Conservation (phyloP, 306 rosid species). For the Vigna reflexopilosa region DNA sequence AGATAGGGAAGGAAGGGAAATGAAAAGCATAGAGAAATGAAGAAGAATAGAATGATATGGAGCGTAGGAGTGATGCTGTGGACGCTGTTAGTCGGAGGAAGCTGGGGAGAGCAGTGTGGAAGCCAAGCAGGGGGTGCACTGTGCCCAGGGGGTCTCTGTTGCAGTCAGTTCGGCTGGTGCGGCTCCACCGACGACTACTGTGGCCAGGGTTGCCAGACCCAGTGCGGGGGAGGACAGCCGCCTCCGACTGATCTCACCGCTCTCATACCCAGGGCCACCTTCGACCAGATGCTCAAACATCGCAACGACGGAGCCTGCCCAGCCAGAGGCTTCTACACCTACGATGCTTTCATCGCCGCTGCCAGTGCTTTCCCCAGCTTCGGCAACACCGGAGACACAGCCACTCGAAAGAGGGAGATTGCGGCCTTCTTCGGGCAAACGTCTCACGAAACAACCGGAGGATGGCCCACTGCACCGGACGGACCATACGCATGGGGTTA, state of each 20-base stretch:
- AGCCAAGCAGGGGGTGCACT: conserved; percentile 53
- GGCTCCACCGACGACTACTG: conserved; percentile 45
- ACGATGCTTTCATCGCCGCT: conserved; percentile 64
- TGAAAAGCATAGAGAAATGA: too few species aligned
- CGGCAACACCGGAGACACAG: conserved; percentile 54
- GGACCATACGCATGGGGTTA: conserved; percentile 84
- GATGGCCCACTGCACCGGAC: conserved; percentile 71
- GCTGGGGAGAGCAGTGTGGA: conserved; percentile 50
- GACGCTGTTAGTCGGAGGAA: neutral
- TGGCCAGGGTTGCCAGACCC: conserved; percentile 54
- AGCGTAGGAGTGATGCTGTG: neutral
- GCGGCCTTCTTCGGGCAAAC: conserved; percentile 75
- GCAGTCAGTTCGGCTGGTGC: conserved; percentile 68
- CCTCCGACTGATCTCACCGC: conserved; percentile 26
- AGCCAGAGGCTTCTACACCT: conserved; percentile 58
- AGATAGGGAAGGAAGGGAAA: neutral
- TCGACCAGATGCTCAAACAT: conserved; percentile 56
- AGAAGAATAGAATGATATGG: neutral
- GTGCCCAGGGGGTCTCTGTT: conserved; percentile 59
- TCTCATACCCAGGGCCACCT: conserved; percentile 48
- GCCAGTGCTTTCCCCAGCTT: conserved; percentile 56
- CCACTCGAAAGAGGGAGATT: conserved; percentile 58
- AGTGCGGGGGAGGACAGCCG: conserved; percentile 42
- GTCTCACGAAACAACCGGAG: conserved; percentile 69
- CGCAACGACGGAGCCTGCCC: conserved; percentile 50